A percentile compares a stretch with the other conserved stretches of the same genome.
Evolutionary conservation across 192 early-diverging fungal genomes (phyloP).

Genomic region (Entomortierella chlamydospora): DNA sequence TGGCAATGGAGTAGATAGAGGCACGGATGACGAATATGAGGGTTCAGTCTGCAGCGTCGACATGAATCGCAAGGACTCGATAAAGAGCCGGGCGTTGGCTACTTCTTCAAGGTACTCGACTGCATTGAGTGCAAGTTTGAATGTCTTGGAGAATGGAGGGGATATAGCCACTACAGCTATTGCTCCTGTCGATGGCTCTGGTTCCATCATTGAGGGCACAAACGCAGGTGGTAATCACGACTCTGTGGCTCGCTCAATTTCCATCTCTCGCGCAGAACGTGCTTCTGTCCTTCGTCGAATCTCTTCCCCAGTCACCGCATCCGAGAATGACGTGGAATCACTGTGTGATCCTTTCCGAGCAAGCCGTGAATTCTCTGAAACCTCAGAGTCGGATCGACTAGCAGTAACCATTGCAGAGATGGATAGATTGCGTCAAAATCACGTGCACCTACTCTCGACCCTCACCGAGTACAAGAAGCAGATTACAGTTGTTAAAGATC

Average conservation of each 20-base stretch:
- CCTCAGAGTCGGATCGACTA: constrained; percentile 55
- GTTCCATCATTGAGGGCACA: not conserved
- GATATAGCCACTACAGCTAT: not conserved
- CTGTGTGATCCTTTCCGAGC: constrained; percentile 11
- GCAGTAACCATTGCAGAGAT: constrained; percentile 61
- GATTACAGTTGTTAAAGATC: constrained; percentile 56
- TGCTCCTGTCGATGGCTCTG: not conserved
- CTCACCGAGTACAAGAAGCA: constrained; percentile 63
- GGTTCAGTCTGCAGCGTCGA: constrained; percentile 34
- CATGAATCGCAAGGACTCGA: constrained; percentile 27
- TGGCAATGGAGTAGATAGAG: constrained; percentile 8
- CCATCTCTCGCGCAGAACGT: constrained; percentile 41
- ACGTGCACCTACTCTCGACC: constrained; percentile 53
- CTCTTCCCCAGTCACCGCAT: constrained; percentile 12
- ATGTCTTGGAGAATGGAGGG: not conserved
- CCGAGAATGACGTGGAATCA: constrained; percentile 26
- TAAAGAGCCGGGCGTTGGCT: constrained; percentile 24
- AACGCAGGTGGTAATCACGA: constrained; percentile 11
- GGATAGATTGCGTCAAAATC: constrained; percentile 57
- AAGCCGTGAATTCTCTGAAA: constrained; percentile 39
- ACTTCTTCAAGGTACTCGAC: constrained; percentile 22
- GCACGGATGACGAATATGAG: constrained; percentile 32
- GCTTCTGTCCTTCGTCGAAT: constrained; percentile 21
- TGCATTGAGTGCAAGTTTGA: constrained; percentile 1
- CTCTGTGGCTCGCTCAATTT: constrained; percentile 34